Conservation (phyloP, 2,329 filamentous ascomycete species). For the Davidsoniella virescens region DNA sequence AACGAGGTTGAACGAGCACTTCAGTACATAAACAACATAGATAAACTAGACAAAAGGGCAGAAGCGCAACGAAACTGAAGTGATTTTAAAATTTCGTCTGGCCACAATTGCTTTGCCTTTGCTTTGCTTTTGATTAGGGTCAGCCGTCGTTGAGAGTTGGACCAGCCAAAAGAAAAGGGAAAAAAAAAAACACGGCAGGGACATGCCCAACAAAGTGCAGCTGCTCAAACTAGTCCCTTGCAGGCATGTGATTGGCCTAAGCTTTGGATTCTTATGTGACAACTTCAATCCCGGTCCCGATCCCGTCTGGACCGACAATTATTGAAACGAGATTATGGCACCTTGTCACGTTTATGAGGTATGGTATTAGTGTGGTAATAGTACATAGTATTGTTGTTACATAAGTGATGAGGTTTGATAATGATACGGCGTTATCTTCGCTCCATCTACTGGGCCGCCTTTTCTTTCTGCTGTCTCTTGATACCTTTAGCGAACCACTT, state of each 20-base stretch:
- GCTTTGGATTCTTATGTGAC: background rate
- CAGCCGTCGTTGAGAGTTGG: too few species aligned
- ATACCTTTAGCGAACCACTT: conserved; percentile 46
- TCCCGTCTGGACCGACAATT: background rate
- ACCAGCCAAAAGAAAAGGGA: too few species aligned
- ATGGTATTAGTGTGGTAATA: background rate
- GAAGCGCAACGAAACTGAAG: too few species aligned
- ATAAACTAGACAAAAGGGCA: too few species aligned
- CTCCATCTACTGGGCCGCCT: background rate
- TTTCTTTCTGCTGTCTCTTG: conserved; percentile 13
- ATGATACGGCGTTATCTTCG: background rate
- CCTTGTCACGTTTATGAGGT: background rate
- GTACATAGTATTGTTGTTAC: background rate
- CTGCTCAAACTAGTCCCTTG: background rate
- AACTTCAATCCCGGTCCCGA: background rate
- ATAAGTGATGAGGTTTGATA: background rate
- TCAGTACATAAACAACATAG: too few species aligned
- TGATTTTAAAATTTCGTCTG: too few species aligned
- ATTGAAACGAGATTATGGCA: background rate
- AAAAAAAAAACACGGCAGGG: too few species aligned
- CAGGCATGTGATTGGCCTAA: conserved; percentile 6
- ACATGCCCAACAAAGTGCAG: background rate
- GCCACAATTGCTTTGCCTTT: too few species aligned
- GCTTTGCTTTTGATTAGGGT: too few species aligned
- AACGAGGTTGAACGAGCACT: too few species aligned